Percentiles rank a stretch among this genome's conserved stretches.
These are phyloP conservation scores for Daedalea quercina DNA, from an alignment of 768 basidiomycete species.

Conservation along the genomic window DNA sequence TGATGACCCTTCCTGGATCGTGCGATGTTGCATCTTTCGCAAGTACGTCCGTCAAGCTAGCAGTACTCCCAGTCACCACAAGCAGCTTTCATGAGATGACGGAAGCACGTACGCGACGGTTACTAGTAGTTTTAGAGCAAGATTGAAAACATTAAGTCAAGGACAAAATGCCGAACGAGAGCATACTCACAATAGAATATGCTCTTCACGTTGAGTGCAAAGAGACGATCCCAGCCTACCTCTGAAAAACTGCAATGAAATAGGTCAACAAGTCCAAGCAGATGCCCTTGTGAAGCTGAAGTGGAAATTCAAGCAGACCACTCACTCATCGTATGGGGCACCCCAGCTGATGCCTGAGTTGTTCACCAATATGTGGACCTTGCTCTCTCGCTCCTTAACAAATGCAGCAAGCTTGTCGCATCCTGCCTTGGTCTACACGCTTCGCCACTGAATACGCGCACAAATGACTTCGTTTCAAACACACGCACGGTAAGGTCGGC, in stretches of 20 bases:
- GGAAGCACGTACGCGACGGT: constrained; percentile 37
- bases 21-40: constrained; percentile 53
- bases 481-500: constrained; percentile 64
- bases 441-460: neutral
- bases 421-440: constrained; percentile 66
- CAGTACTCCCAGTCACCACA: no score
- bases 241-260: constrained; percentile 61
- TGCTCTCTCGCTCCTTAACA: constrained; percentile 62
- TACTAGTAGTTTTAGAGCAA: constrained; percentile 40
- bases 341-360: constrained; percentile 83
- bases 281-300: no score
- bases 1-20: constrained; percentile 75
- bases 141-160: neutral
- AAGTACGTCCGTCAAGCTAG: constrained; percentile 51
- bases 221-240: constrained; percentile 81
- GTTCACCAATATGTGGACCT: constrained; percentile 78
- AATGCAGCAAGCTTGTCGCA: constrained; percentile 66
- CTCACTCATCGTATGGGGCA: constrained; percentile 48
- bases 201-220: constrained; percentile 81
- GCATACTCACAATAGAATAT: constrained; percentile 59
- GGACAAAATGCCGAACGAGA: neutral
- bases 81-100: no score
- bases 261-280: no score
- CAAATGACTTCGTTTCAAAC: neutral
- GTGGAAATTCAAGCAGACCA: neutral